A percentile compares a stretch with the other conserved stretches of the same genome.
Evolutionary conservation across 73 alveolate genomes (phyloP).

Genomic region (Stentor coeruleus): DNA sequence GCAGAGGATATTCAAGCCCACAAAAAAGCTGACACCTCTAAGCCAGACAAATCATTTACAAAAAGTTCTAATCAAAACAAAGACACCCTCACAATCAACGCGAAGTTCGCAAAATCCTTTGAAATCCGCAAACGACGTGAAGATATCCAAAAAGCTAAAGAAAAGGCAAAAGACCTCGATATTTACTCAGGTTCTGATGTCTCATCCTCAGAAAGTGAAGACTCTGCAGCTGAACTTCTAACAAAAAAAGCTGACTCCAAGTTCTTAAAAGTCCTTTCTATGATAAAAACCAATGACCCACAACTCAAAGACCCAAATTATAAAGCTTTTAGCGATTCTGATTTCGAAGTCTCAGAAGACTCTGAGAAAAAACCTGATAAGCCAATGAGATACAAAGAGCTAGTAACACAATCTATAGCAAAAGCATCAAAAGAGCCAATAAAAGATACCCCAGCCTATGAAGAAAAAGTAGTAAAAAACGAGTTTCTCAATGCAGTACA

Average conservation of each 20-base stretch:
- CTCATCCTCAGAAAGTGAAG: conserved; percentile 40
- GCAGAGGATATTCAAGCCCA: no score
- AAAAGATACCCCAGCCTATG: conserved; percentile 18
- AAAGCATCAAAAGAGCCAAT: conserved; percentile 16
- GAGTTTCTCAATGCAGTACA: conserved; percentile 37
- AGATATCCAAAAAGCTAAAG: conserved; percentile 17
- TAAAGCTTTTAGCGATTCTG: conserved; percentile 28
- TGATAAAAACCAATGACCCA: conserved; percentile 53
- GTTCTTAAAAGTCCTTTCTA: conserved; percentile 45
- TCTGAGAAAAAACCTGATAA: conserved; percentile 30
- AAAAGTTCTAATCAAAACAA: neutral
- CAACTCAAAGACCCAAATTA: conserved; percentile 35
- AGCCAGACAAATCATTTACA: neutral
- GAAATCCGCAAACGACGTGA: neutral
- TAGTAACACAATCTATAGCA: conserved; percentile 26
- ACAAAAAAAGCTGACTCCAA: conserved; percentile 42
- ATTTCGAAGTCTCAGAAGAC: conserved; percentile 36
- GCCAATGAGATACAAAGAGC: conserved; percentile 50
- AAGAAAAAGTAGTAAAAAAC: conserved; percentile 38
- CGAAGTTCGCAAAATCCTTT: conserved; percentile 21
- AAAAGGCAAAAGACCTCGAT: neutral
- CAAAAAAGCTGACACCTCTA: no score
- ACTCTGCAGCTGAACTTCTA: conserved; percentile 52
- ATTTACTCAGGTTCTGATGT: conserved; percentile 27
- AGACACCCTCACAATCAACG: conserved; percentile 6